Conservation (phyloP, 306 rosid genomes). For the Styphnolobium japonicum region DNA sequence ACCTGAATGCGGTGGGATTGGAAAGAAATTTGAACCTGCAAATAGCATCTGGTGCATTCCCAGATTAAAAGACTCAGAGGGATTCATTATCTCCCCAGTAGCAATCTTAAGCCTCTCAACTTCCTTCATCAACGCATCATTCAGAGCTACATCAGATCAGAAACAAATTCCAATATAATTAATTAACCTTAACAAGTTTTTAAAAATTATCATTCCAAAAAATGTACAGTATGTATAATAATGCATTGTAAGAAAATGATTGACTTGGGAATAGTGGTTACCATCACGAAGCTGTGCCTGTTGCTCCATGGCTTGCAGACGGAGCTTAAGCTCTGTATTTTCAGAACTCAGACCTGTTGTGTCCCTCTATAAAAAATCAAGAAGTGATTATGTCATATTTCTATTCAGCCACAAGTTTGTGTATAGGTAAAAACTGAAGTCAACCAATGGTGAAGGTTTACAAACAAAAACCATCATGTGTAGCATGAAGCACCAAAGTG, state of each 20-base stretch:
- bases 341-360: conserved; percentile 81
- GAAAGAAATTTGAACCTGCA: conserved; percentile 60
- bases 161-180: conserved; percentile 3
- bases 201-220: not conserved
- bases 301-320: conserved; percentile 97
- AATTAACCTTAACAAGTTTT: not conserved
- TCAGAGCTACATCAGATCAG: conserved; percentile 61
- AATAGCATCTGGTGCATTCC: conserved; percentile 83
- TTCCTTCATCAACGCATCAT: conserved; percentile 91
- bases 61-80: conserved; percentile 69
- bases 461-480: not conserved
- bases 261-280: conserved; percentile 28
- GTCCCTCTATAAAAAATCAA: conserved; percentile 63
- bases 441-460: not conserved
- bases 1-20: conserved; percentile 56
- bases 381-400: conserved; percentile 8
- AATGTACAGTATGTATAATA: not conserved
- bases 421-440: not conserved
- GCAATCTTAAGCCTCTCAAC: conserved; percentile 93
- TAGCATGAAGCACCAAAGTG: not conserved
- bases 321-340: conserved; percentile 93
- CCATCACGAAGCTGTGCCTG: conserved; percentile 98
- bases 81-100: conserved; percentile 82
- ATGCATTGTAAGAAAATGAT: conserved; percentile 4
- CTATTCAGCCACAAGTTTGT: conserved; percentile 12